phyloP scores from a whole-genome alignment of 305 asterid species.

The Fraxinus sp. region DNA sequence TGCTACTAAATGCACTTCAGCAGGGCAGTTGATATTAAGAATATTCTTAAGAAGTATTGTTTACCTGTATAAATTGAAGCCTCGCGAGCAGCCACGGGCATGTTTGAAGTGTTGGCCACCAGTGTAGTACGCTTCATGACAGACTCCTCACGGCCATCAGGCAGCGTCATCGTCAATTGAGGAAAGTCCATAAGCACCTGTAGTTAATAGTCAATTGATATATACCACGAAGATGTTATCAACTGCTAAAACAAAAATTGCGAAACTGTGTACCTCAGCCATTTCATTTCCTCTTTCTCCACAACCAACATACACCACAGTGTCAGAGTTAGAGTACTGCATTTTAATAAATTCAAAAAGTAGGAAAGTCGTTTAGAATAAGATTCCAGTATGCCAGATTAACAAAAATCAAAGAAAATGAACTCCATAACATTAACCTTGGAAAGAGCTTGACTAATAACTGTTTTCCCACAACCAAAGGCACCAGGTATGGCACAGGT shows the following conservation, averaged over 20 bases:
- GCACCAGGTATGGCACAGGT: constrained; percentile 99
- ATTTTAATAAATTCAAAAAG: constrained; percentile 18
- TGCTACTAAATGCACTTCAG: not conserved
- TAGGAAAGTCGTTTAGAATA: constrained; percentile 16
- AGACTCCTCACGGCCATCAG: constrained; percentile 99
- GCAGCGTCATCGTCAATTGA: constrained; percentile 97
- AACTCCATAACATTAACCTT: constrained; percentile 55
- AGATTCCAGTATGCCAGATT: constrained; percentile 11
- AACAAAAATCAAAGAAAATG: constrained; percentile 20
- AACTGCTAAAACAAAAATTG: constrained; percentile 22
- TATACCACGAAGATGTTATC: constrained; percentile 10
- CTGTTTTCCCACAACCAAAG: constrained; percentile 99
- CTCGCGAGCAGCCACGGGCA: constrained; percentile 99
- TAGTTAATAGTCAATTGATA: constrained; percentile 25
- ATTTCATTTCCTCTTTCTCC: constrained; percentile 99
- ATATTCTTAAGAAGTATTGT: constrained; percentile 9
- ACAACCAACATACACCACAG: constrained; percentile 99
- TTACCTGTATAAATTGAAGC: constrained; percentile 98
- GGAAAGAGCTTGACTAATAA: constrained; percentile 98
- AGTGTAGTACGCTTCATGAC: constrained; percentile 99
- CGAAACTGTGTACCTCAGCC: constrained; percentile 74
- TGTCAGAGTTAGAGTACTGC: constrained; percentile 99
- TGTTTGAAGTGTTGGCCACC: constrained; percentile 97
- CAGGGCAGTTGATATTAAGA: constrained; percentile 1
- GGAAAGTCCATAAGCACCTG: constrained; percentile 99